Evolutionary conservation across 495 filamentous ascomycete species (phyloP), one percentile per base, ranked within the genome.

Genomic region (Immersiella caudata): DNA sequence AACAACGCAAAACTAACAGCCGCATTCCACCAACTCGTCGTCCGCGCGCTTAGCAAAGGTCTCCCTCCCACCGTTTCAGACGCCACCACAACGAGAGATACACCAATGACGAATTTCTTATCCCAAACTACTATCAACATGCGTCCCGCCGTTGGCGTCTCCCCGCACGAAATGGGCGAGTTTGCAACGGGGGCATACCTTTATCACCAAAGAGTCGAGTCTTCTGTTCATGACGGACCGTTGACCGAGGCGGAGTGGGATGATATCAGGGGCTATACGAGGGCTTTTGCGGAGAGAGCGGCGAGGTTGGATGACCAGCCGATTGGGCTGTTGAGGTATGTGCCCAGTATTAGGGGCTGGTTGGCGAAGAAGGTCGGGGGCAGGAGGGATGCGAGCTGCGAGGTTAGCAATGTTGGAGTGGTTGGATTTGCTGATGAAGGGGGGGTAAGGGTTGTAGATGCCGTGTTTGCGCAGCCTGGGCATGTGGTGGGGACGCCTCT

Each of bases 401-500:
- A 67, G 62, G 18, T 70, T 6, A 70, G 68, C 24, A 70, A 70
- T 21, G 25, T 70, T 16, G 68, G 68, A 2, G 50, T 36, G 11
- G 20, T 67, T 50, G 49, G 67, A 6, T 27, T 57, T 60, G 60
- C 11, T 6, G 56, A 18, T 0, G 60, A 27, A 8, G 49, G 16
- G 20, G 36, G 5, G 14, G 61, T 36, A 7, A 49, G 18, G 54
- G 50, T 69, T 33, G 20, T 36, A 18, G 21, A 70, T 7, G 49
- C 61, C 54, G 49, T 65, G 27, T 70, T 70, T 64, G 64, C 68
- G 35, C 68, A 70, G 64, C 68, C 68, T 2, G 68, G 68, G 21
- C 49, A 54, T 25, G 62, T 70, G 21, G 61, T 56, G 4, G 56
- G 65, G 3, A 21, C 14, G 29, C 60, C 68, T 8, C 24, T 70